Percentiles rank a stretch among this genome's conserved stretches.
phyloP scores from a whole-genome alignment of 345 rosid species.

The Abelmoschus esculentus region DNA sequence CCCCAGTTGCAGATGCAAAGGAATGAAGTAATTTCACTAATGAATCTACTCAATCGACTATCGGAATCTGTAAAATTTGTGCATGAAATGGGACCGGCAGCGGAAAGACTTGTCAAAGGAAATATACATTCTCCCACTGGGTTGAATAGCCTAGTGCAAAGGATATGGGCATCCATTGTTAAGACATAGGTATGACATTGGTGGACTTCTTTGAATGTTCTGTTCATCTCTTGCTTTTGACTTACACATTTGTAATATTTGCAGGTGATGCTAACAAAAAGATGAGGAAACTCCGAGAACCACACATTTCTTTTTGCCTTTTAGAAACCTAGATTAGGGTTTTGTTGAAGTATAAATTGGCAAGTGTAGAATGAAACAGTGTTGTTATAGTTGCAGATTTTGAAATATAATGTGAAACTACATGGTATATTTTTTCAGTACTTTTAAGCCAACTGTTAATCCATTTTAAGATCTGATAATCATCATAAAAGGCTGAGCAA shows the following conservation, averaged over 20 bases:
- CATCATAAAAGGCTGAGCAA: too few species aligned
- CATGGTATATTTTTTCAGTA: too few species aligned
- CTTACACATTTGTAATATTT: not conserved
- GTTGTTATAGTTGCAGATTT: not conserved
- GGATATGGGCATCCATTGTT: conserved; percentile 1
- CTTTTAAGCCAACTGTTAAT: too few species aligned
- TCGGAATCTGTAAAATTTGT: conserved; percentile 16
- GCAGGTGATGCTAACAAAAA: not conserved
- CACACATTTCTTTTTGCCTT: not conserved
- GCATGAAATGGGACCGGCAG: conserved; percentile 12
- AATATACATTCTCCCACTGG: not conserved
- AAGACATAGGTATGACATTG: conserved; percentile 2
- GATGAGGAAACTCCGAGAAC: not conserved
- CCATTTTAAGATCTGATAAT: too few species aligned
- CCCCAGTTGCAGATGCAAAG: conserved; percentile 15
- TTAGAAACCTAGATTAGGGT: not conserved
- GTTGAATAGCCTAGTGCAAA: not conserved
- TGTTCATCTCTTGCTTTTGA: not conserved
- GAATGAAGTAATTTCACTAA: conserved; percentile 19
- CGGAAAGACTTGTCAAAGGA: not conserved
- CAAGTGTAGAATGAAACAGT: conserved; percentile 2
- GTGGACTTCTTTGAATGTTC: not conserved
- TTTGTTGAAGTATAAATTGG: not conserved
- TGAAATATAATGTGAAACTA: not conserved
- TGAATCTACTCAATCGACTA: conserved; percentile 16